These are phyloP conservation scores for Fusarium sp. DNA, from an alignment of 2,329 filamentous ascomycete species.

Conservation along the genomic window DNA sequence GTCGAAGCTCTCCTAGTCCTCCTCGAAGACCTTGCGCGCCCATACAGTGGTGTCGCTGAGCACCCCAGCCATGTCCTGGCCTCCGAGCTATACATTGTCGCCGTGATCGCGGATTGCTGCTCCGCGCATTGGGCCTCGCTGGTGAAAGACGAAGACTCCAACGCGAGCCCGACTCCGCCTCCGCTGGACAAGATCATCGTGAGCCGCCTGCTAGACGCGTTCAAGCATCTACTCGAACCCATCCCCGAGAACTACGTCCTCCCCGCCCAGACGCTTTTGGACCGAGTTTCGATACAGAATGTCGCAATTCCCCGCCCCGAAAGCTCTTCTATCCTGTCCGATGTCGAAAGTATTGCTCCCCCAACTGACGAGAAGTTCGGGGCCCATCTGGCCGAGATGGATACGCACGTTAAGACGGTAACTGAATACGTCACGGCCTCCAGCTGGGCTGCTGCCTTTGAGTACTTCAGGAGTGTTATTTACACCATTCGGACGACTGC, in stretches of 20 bases:
- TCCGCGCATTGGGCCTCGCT: slow-evolving; percentile 68
- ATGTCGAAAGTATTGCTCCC: slow-evolving; percentile 24
- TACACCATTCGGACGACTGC: slow-evolving; percentile 62
- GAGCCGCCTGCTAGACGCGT: slow-evolving; percentile 64
- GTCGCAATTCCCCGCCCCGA: slow-evolving; percentile 49
- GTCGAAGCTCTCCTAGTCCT: slow-evolving; percentile 68
- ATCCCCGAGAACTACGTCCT: slow-evolving; percentile 68
- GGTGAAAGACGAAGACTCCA: slow-evolving; percentile 43
- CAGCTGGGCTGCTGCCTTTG: slow-evolving; percentile 71
- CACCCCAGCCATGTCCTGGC: slow-evolving; percentile 71
- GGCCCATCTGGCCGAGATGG: slow-evolving; percentile 60
- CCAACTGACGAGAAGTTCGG: slow-evolving; percentile 44
- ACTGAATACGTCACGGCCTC: slow-evolving; percentile 74
- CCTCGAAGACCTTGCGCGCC: slow-evolving; percentile 68
- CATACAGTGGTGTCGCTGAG: slow-evolving; percentile 62
- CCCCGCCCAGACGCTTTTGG: slow-evolving; percentile 68
- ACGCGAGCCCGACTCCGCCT: slow-evolving; percentile 46
- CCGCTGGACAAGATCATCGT: slow-evolving; percentile 64
- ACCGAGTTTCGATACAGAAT: slow-evolving; percentile 58
- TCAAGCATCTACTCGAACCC: slow-evolving; percentile 69
- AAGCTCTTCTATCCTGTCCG: slow-evolving; percentile 26
- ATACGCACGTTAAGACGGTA: slow-evolving; percentile 66
- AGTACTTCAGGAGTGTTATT: slow-evolving; percentile 66
- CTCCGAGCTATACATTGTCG: slow-evolving; percentile 74
- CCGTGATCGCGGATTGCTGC: slow-evolving; percentile 74